Evolutionary conservation across 164 flowering plant species (phyloP), one percentile per base, ranked within the genome.

Genomic region (Protea cynaroides): DNA sequence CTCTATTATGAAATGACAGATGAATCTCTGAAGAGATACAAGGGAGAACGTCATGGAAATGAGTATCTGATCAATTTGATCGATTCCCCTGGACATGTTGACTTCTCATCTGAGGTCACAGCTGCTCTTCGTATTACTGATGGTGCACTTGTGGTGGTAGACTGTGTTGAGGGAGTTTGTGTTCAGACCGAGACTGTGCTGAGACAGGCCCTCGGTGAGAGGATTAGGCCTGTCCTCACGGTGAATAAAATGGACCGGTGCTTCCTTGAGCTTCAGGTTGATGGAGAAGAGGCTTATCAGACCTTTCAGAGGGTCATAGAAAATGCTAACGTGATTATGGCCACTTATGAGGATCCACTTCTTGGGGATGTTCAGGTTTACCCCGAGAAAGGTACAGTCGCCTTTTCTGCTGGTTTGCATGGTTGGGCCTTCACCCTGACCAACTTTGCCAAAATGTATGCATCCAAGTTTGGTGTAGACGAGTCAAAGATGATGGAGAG

Each of bases 181-280:
- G 72, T 73, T 44, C 76, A 73, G n/a, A 73, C 76, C 19, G 68
- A 73, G 43, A 64, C 76, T 54, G 76, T 73, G 59, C 72, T 73
- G 14, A 61, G 72, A 23, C 72, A 69, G 58, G 72, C 72, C 46
- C 65, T 69, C n/a, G 69, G 72, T 56, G 52, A 49, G 18, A 49
- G 52, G 18, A 49, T 49, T 49, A 49, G 52, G 52, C 52, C 52
- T 14, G 52, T 70, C 19, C 52, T 70, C 53, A 70, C 73, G 14
- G 68, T 70, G 1, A 70, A 70, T 59, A 70, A 70, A 64, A 70
- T 70, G 73, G 73, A 70, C 68, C 22, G 73, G 11, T 70, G 73
- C 54, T 70, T 70, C 58, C 73, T 70, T 58, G 73, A 70, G 64
- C 73, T 70, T 1, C 68, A 70, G 59, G 73, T 70, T 23, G 73